These are phyloP conservation scores for Zizania palustris DNA, from an alignment of 202 grass and related monocot species.

Conservation along the genomic window DNA sequence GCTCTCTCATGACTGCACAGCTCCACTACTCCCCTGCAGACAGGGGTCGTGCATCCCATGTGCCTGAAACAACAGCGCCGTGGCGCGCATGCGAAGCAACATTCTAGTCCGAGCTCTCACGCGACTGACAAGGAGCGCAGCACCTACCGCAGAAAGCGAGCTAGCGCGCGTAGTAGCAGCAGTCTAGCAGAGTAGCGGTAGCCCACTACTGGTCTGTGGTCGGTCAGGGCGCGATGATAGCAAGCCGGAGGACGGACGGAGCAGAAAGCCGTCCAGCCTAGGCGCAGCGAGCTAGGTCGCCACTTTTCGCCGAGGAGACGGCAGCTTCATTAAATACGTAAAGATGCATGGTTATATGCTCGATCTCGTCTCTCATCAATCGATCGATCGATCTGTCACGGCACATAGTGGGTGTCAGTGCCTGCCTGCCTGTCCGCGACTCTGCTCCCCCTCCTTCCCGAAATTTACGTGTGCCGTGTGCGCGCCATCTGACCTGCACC, in stretches of 20 bases:
- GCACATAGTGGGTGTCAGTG: conserved; percentile 50
- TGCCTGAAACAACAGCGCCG: not conserved
- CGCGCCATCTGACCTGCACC: too few species aligned
- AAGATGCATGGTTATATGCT: conserved; percentile 12
- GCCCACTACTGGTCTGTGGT: not conserved
- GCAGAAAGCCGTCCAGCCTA: conserved; percentile 29
- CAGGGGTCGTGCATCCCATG: not conserved
- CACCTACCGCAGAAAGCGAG: not conserved
- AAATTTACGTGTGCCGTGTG: not conserved
- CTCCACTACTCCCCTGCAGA: too few species aligned
- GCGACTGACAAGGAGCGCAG: conserved; percentile 13
- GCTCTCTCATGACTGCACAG: not conserved
- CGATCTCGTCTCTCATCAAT: too few species aligned
- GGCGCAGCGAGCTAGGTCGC: not conserved
- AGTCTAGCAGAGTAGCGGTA: not conserved
- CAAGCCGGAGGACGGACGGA: not conserved
- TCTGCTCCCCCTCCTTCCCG: not conserved
- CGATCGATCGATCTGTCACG: conserved; percentile 18
- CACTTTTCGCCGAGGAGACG: not conserved
- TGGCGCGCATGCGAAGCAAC: not conserved
- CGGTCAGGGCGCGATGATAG: conserved; percentile 31
- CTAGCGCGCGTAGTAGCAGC: too few species aligned
- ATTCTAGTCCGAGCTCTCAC: not conserved
- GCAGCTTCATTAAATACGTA: conserved; percentile 46
- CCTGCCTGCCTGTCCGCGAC: conserved; percentile 12